Evolutionary conservation across 2,329 filamentous ascomycete genomes (phyloP), one percentile per base, ranked within the genome.

Genomic region (Fusarium graminum): DNA sequence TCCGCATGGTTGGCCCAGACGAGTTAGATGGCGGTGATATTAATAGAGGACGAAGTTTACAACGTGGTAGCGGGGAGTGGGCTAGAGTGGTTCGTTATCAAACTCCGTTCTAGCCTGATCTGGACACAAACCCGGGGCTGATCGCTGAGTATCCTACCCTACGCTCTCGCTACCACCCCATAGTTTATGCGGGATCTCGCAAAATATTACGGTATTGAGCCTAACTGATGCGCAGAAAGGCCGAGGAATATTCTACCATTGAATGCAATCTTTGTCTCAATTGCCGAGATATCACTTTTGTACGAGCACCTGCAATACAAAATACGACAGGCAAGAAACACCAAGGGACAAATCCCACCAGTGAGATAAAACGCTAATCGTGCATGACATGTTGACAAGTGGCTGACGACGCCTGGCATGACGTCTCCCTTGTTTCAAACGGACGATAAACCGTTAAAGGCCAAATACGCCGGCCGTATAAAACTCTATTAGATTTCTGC

Each of bases 1-100:
- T 77, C 72, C 81, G 83, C 85, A 87, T 87, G 58, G 39, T 47
- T 50, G 30, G 16, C 42, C 58, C 25, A 63, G 51, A 57, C 22
- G 26, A 49, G 52, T 50, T 50, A 63, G 44, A 40, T 63, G 40
- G 38, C 26, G 17, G 57, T 36, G 22, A 40, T n/a, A 30, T 30
- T 43, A 36, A n/a, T 29, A 39, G 45, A 59, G 54, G 54, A 61
- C 25, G 42, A 63, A 56, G 59, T 63, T 63, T 44, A 47, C 40
- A 28, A 56, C 51, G 43, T 44, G 51, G 44, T 50, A 50, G 43
- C 30, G 46, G 39, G 26, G 40, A 50, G 59, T 63, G 59, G 59
- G 55, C 56, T 42, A 42, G 26, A 9, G 14, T 46, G 30, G 7
- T 28, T 13, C 22, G 19, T 14, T 40, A 4, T 17, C 14, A 49